Percentiles rank a stretch among this genome's conserved stretches.
These are phyloP conservation scores for Trichoderma brevicompactum DNA, from an alignment of 2,329 filamentous ascomycete genomes.

Conservation along the genomic window DNA sequence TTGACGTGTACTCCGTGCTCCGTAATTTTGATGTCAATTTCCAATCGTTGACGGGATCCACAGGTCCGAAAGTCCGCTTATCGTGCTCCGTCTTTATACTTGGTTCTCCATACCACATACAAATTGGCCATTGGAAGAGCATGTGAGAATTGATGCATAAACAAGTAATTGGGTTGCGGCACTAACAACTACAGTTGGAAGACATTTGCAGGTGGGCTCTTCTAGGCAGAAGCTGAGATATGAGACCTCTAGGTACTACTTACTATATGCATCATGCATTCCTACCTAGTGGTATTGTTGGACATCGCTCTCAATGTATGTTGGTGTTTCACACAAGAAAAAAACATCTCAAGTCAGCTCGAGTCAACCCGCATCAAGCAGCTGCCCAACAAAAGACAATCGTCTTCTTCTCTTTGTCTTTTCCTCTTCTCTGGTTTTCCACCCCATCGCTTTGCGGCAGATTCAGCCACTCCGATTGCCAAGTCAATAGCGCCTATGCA, in stretches of 20 bases:
- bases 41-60: background rate
- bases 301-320: background rate
- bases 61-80: conserved; percentile 7
- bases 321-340: background rate
- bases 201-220: background rate
- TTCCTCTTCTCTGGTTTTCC: background rate
- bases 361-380: too few relatives aligned
- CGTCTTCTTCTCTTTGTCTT: background rate
- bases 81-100: background rate
- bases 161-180: background rate
- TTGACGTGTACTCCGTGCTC: too few relatives aligned
- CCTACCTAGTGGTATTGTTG: background rate
- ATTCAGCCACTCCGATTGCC: conserved; percentile 14
- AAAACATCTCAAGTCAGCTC: too few relatives aligned
- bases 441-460: background rate
- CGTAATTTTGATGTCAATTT: background rate
- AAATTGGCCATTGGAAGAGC: background rate
- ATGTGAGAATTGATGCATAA: background rate
- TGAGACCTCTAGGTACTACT: too few relatives aligned
- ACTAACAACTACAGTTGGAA: too few relatives aligned
- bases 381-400: too few relatives aligned
- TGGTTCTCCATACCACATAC: too few relatives aligned
- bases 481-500: conserved; percentile 28
- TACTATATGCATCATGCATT: background rate
- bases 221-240: background rate